These are phyloP conservation scores for Gyromitra esculenta DNA, from an alignment of 2,329 filamentous ascomycete genomes.

Conservation along the genomic window DNA sequence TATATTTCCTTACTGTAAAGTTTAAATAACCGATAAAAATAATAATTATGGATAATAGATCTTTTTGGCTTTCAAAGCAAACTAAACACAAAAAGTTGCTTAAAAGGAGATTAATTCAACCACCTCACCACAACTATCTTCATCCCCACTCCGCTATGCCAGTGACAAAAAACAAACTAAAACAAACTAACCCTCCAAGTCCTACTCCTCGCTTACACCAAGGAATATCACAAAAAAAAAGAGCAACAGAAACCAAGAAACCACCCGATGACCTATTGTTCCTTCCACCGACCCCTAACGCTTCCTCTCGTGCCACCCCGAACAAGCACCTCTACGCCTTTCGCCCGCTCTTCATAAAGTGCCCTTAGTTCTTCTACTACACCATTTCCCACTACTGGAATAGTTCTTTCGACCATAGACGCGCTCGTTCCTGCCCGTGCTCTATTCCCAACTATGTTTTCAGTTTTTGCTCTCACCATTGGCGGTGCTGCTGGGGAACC, in stretches of 20 bases:
- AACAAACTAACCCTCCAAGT: background rate
- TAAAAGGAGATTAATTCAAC: background rate
- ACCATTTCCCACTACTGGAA: constrained; percentile 40
- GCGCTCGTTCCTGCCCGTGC: constrained; percentile 46
- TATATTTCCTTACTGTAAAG: too few species aligned
- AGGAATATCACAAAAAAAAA: background rate
- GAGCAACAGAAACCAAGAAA: background rate
- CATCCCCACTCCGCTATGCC: background rate
- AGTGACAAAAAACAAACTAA: background rate
- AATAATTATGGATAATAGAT: constrained; percentile 1
- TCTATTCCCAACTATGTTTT: constrained; percentile 36
- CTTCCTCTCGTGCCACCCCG: constrained; percentile 50
- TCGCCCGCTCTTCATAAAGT: constrained; percentile 56
- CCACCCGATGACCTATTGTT: constrained; percentile 41
- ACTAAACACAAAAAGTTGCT: background rate
- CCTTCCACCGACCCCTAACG: constrained; percentile 52
- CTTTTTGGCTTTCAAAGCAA: background rate
- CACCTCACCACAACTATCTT: background rate
- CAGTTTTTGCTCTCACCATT: constrained; percentile 44
- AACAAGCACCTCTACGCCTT: constrained; percentile 55
- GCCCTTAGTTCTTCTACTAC: constrained; percentile 55
- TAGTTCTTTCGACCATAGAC: constrained; percentile 26
- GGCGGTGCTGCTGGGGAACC: constrained; percentile 11
- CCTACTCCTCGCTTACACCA: background rate
- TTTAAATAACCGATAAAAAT: background rate